These are phyloP conservation scores for Lomentospora prolificans DNA, from an alignment of 2,329 filamentous ascomycete species.

Conservation along the genomic window DNA sequence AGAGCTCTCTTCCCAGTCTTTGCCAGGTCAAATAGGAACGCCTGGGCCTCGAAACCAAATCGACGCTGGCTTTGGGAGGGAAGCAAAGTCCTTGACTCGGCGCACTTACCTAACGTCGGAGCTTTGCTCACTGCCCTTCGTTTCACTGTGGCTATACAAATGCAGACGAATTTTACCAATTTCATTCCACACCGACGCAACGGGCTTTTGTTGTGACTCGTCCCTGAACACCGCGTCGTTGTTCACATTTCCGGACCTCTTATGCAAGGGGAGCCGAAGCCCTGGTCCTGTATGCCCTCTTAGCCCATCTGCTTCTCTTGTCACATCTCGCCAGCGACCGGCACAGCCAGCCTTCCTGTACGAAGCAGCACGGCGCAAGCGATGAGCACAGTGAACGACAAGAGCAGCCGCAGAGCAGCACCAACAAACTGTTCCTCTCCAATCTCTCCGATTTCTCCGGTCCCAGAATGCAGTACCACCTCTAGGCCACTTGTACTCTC, in stretches of 20 bases:
- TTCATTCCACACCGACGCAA: neutral
- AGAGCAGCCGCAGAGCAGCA: neutral
- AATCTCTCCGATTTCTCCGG: neutral
- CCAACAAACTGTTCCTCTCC: neutral
- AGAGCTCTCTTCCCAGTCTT: too few relatives aligned
- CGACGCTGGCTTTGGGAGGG: too few relatives aligned
- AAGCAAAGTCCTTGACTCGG: too few relatives aligned
- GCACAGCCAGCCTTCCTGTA: neutral
- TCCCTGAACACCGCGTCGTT: too few relatives aligned
- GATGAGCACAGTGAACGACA: neutral
- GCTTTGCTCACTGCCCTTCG: neutral
- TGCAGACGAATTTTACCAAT: neutral
- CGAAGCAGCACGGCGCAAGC: neutral
- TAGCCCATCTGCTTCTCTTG: neutral
- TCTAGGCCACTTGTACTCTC: neutral
- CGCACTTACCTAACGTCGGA: neutral
- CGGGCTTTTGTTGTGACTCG: neutral
- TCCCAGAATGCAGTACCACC: neutral
- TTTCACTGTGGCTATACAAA: too few relatives aligned
- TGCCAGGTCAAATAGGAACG: too few relatives aligned
- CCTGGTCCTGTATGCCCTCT: neutral
- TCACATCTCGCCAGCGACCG: neutral
- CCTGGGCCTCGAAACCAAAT: too few relatives aligned
- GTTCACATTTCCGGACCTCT: neutral
- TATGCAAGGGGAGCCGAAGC: neutral